Conservation (phyloP, 257 asterid genomes). For the Dorcoceras hygrometricum region DNA sequence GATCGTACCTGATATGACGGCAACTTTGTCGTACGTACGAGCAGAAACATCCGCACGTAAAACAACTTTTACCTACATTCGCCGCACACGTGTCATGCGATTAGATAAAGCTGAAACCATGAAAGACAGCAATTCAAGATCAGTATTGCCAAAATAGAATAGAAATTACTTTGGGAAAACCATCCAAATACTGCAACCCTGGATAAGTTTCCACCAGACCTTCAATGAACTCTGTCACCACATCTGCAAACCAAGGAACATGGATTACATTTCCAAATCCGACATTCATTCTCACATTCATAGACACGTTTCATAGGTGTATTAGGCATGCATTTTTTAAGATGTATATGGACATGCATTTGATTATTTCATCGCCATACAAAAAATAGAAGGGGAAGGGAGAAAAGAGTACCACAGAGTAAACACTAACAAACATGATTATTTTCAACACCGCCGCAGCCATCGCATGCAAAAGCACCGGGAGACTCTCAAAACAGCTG, state of each 20-base stretch:
- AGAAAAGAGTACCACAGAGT: background rate
- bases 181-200: constrained; percentile 94
- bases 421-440: background rate
- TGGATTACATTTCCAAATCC: constrained; percentile 15
- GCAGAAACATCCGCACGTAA: constrained; percentile 85
- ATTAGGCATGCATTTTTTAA: background rate
- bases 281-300: background rate
- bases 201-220: constrained; percentile 93
- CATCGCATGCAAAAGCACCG: constrained; percentile 7
- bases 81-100: background rate
- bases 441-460: constrained; percentile 17
- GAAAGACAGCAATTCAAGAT: background rate
- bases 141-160: constrained; percentile 8
- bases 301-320: background rate
- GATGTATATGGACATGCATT: too few species aligned
- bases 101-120: constrained; percentile 19
- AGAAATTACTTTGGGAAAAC: constrained; percentile 73
- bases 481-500: constrained; percentile 15
- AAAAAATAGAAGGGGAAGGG: background rate
- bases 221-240: constrained; percentile 91
- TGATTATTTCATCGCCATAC: background rate
- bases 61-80: constrained; percentile 82
- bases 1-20: constrained; percentile 78
- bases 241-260: constrained; percentile 58
- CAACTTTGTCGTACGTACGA: constrained; percentile 77